Evolutionary conservation across 768 basidiomycete genomes (phyloP).

Genomic region (Royoungia palumana): DNA sequence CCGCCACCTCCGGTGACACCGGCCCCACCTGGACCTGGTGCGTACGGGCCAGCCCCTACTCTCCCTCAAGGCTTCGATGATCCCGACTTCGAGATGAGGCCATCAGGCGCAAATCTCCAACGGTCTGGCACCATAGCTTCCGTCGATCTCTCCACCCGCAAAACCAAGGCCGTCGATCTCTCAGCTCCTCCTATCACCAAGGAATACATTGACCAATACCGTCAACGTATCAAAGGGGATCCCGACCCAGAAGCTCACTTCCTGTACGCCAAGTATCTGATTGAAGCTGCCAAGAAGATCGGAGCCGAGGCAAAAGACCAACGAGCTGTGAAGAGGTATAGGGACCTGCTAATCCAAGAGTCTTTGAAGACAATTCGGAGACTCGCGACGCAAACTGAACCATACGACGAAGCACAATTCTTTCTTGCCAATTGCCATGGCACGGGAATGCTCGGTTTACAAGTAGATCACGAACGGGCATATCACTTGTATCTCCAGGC

Average conservation of each 20-base stretch:
- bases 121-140: conserved; percentile 59
- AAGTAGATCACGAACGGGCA: conserved; percentile 96
- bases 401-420: conserved; percentile 96
- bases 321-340: conserved; percentile 84
- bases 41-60: conserved; percentile 23
- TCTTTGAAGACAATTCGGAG: conserved; percentile 90
- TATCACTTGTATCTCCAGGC: conserved; percentile 97
- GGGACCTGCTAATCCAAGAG: conserved; percentile 83
- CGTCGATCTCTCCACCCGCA: conserved; percentile 54
- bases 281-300: conserved; percentile 95
- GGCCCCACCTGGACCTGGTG: conserved; percentile 10
- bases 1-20: conserved; percentile 20
- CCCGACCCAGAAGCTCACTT: conserved; percentile 99
- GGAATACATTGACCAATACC: conserved; percentile 96
- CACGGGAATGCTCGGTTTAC: conserved; percentile 91
- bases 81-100: conserved; percentile 54
- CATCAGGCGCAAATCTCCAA: conserved; percentile 41
- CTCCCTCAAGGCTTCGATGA: conserved; percentile 34
- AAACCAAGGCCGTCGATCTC: conserved; percentile 80
- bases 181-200: conserved; percentile 87
- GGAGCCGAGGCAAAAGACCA: conserved; percentile 70
- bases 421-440: conserved; percentile 97
- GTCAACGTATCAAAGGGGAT: conserved; percentile 94
- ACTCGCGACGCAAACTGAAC: conserved; percentile 86
- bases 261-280: conserved; percentile 96